These are phyloP conservation scores for Arthroderma sp. DNA, from an alignment of 2,329 filamentous ascomycete species.

Conservation along the genomic window DNA sequence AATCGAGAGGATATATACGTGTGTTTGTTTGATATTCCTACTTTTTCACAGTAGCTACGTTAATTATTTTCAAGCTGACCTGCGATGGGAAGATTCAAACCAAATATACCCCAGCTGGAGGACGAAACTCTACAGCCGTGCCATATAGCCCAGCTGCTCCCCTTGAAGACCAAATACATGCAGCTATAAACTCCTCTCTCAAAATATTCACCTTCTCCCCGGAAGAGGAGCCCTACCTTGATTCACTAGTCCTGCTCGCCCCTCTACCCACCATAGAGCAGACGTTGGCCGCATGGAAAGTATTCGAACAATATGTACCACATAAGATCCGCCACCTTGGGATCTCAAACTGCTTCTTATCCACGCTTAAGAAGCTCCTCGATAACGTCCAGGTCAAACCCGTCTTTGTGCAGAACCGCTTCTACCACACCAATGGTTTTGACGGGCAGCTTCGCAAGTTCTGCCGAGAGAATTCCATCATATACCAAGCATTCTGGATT, in stretches of 20 bases:
- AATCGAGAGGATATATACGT: conserved; percentile 51
- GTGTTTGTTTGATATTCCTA: conserved; percentile 14
- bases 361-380: conserved; percentile 42
- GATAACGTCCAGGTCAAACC: conserved; percentile 37
- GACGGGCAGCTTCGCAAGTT: conserved; percentile 48
- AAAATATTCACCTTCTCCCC: conserved; percentile 38
- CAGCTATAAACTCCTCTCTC: conserved; percentile 56
- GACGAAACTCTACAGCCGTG: conserved; percentile 47
- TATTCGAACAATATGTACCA: conserved; percentile 55
- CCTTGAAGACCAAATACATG: conserved; percentile 50
- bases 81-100: conserved; percentile 51
- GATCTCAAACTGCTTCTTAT: conserved; percentile 59
- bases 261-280: conserved; percentile 38
- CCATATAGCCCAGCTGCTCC: conserved; percentile 49
- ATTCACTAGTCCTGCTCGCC: conserved; percentile 47
- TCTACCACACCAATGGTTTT: conserved; percentile 46
- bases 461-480: conserved; percentile 39
- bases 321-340: conserved; percentile 52
- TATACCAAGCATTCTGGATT: conserved; percentile 50
- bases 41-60: neutral
- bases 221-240: conserved; percentile 38
- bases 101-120: conserved; percentile 58
- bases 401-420: conserved; percentile 62
- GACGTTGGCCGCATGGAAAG: conserved; percentile 52
- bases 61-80: conserved; percentile 1